Conservation (phyloP, 2,329 filamentous ascomycete genomes). For the Aspergillus amoenus region DNA sequence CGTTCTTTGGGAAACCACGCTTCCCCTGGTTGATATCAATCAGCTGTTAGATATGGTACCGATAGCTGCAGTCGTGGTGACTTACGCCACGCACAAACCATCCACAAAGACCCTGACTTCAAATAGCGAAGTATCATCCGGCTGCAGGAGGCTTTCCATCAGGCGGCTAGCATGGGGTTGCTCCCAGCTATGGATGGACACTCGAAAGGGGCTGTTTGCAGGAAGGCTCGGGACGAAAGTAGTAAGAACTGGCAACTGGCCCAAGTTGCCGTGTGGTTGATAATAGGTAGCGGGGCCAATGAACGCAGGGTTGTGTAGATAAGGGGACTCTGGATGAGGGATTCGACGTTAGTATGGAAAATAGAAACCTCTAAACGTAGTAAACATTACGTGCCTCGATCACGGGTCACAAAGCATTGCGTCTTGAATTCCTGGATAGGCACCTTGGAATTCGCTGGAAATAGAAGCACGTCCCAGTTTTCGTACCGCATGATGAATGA, state of each 20-base stretch:
- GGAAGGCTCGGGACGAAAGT: conserved; percentile 69
- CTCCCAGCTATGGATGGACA: conserved; percentile 75
- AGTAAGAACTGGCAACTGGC: conserved; percentile 64
- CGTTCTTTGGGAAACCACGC: conserved; percentile 53
- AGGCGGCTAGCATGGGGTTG: conserved; percentile 60
- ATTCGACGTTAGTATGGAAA: background rate
- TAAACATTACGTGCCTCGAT: conserved; percentile 39
- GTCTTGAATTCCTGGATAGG: conserved; percentile 83
- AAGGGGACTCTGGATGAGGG: conserved; percentile 50
- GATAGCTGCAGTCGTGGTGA: conserved; percentile 11
- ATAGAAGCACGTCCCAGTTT: conserved; percentile 83
- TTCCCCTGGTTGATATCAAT: conserved; percentile 46
- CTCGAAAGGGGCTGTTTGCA: conserved; percentile 60
- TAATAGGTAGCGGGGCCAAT: conserved; percentile 31
- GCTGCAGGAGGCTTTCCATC: conserved; percentile 57
- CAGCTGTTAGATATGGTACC: background rate
- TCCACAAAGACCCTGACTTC: conserved; percentile 70
- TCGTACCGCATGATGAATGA: conserved; percentile 70
- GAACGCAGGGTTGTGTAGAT: conserved; percentile 46
- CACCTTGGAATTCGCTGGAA: conserved; percentile 65
- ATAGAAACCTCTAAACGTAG: background rate
- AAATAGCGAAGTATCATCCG: conserved; percentile 58
- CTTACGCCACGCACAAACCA: conserved; percentile 63
- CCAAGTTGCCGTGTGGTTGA: conserved; percentile 25
- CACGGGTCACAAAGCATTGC: conserved; percentile 66